phyloP scores from a whole-genome alignment of 495 filamentous ascomycete genomes.

The Penicillium salamii region DNA sequence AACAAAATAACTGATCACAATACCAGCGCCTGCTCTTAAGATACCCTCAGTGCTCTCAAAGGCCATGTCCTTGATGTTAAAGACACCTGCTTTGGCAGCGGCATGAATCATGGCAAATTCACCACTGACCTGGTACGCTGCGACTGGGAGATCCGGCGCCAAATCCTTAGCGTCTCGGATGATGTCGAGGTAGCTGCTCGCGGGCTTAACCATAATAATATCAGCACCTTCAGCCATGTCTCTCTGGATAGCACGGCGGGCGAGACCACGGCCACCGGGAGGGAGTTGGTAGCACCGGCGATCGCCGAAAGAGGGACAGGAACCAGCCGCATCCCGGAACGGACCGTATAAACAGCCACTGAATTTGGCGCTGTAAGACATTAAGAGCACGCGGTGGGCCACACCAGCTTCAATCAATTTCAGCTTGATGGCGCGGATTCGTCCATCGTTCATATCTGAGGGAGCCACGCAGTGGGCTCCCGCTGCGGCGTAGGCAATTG shows the following conservation, averaged over 20 bases:
- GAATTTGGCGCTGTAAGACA: constrained; percentile 98
- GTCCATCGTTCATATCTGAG: constrained; percentile 98
- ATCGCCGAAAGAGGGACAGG: constrained; percentile 88
- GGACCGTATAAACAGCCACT: constrained; percentile 94
- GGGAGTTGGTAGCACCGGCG: constrained; percentile 95
- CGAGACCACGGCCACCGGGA: constrained; percentile 86
- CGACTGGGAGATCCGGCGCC: constrained; percentile 83
- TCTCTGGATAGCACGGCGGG: constrained; percentile 82
- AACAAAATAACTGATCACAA: constrained; percentile 90
- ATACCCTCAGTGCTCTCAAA: constrained; percentile 93
- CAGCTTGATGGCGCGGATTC: constrained; percentile 92
- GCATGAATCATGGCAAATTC: constrained; percentile 99
- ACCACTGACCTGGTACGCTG: constrained; percentile 94
- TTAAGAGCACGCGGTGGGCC: constrained; percentile 82
- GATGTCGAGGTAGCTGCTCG: constrained; percentile 90
- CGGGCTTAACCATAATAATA: constrained; percentile 99
- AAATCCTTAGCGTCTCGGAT: constrained; percentile 94
- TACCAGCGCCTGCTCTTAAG: constrained; percentile 84
- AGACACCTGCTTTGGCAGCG: constrained; percentile 93
- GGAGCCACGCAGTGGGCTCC: constrained; percentile 96
- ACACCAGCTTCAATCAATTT: constrained; percentile 91
- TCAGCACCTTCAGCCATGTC: constrained; percentile 94
- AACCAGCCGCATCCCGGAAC: constrained; percentile 94
- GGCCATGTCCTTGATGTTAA: constrained; percentile 92
- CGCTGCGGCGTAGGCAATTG: constrained; percentile 86